Conservation (phyloP, 352 stramenopile species). For the Globisporangium iwayamae region DNA sequence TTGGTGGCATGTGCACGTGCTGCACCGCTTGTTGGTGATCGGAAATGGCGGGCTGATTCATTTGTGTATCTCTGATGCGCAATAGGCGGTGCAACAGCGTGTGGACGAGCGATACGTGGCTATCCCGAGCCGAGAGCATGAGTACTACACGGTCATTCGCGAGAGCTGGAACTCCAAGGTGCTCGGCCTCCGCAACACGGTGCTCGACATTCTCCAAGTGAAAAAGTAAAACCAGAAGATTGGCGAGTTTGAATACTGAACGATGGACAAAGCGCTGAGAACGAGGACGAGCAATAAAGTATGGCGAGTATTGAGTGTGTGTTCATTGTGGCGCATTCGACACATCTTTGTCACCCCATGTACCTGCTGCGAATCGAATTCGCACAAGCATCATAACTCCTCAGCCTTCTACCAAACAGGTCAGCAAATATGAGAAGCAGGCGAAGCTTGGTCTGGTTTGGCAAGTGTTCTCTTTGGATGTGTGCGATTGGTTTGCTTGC, state of each 20-base stretch:
- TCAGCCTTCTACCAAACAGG: too few species aligned
- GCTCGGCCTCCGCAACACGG: constrained; percentile 52
- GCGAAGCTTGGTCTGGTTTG: neutral
- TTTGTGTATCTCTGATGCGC: neutral
- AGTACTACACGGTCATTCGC: constrained; percentile 78
- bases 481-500: neutral
- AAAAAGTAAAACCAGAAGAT: constrained; percentile 22
- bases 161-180: constrained; percentile 73
- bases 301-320: constrained; percentile 6
- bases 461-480: neutral
- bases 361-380: neutral
- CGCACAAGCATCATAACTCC: neutral
- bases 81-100: constrained; percentile 14
- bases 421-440: too few species aligned
- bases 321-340: neutral
- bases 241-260: too few species aligned
- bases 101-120: constrained; percentile 52
- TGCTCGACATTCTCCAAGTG: constrained; percentile 46
- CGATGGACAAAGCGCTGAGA: neutral
- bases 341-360: neutral
- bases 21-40: neutral
- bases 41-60: neutral
- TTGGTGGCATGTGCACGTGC: neutral
- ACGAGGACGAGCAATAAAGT: constrained; percentile 3
- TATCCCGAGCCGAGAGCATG: constrained; percentile 68